Evolutionary conservation across 2,329 filamentous ascomycete genomes (phyloP).

Genomic region (Phoma sp.): DNA sequence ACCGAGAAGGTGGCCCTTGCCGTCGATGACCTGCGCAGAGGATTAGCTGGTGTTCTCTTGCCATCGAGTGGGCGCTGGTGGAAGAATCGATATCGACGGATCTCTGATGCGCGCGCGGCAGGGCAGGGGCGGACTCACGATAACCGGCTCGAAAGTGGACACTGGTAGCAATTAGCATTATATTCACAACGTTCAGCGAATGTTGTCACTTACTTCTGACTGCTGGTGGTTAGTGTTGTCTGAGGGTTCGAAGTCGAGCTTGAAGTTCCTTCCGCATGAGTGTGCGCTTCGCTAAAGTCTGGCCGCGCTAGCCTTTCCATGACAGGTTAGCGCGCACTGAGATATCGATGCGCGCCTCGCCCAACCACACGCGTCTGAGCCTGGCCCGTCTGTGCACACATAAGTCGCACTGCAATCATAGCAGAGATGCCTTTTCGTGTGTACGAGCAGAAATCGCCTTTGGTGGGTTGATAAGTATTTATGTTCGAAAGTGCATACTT

Average conservation of each 20-base stretch:
- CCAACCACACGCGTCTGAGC: not conserved
- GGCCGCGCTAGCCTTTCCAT: not conserved
- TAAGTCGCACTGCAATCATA: no score
- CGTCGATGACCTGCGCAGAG: constrained; percentile 78
- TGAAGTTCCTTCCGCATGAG: not conserved
- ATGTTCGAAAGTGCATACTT: no score
- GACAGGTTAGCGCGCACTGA: constrained; percentile 6
- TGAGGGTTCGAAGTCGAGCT: not conserved
- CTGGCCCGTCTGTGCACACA: no score
- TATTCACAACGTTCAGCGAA: no score
- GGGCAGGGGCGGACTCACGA: constrained; percentile 56
- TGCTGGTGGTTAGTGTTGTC: constrained; percentile 36
- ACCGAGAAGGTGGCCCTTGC: constrained; percentile 99
- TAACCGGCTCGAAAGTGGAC: constrained; percentile 71
- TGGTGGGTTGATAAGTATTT: no score
- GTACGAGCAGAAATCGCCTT: no score
- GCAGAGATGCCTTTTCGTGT: no score
- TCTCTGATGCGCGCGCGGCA: constrained; percentile 10
- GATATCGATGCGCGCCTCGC: not conserved
- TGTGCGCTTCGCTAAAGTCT: not conserved
- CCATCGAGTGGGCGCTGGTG: constrained; percentile 6
- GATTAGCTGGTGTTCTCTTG: constrained; percentile 37
- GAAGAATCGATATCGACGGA: constrained; percentile 2
- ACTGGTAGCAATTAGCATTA: constrained; percentile 44
- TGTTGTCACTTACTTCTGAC: no score